Evolutionary conservation across 331 rosid species (phyloP).

Genomic region (Cucumis variabilis): DNA sequence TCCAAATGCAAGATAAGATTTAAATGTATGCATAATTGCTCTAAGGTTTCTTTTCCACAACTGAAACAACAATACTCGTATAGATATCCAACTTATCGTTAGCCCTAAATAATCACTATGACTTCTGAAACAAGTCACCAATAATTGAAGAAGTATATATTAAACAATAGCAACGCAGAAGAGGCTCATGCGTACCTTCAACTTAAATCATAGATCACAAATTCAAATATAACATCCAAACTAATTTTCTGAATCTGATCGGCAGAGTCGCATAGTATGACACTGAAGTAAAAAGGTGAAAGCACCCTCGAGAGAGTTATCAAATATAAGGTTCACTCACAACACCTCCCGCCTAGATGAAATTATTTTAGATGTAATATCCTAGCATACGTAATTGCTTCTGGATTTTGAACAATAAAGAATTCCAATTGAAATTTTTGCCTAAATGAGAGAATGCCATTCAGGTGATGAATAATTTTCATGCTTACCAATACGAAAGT

Average conservation of each 20-base stretch:
- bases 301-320: neutral
- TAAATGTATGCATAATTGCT: neutral
- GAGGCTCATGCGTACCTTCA: neutral
- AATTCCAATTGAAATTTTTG: neutral
- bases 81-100: neutral
- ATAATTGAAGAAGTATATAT: neutral
- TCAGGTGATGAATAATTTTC: neutral
- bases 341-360: neutral
- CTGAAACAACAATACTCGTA: neutral
- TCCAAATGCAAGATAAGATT: neutral
- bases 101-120: neutral
- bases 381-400: neutral
- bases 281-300: neutral
- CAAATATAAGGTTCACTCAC: neutral
- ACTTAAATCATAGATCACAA: conserved; percentile 5
- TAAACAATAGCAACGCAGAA: neutral
- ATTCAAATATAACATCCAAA: neutral
- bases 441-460: neutral
- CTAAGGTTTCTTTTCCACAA: neutral
- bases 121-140: neutral
- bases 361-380: neutral
- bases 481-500: neutral
- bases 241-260: neutral
- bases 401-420: neutral
- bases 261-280: neutral